A percentile compares a stretch with the other conserved stretches of the same genome.
phyloP scores from a whole-genome alignment of 306 rosid genomes.

The Dicorynia guianensis region DNA sequence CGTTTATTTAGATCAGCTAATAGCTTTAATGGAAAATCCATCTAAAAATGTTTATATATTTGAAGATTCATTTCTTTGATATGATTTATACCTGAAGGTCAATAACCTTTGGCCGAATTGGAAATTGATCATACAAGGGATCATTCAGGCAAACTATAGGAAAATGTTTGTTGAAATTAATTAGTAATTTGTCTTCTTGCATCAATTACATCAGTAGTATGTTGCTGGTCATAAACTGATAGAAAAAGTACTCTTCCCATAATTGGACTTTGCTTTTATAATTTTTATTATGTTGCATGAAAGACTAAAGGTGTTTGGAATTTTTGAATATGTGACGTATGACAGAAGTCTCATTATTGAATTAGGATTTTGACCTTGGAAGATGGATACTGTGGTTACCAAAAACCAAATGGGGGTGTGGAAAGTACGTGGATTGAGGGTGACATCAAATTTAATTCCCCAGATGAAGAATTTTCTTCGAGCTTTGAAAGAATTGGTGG shows the following conservation, averaged over 20 bases:
- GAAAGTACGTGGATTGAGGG: slow-evolving; percentile 37
- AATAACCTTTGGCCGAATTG: slow-evolving; percentile 9
- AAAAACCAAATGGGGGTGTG: slow-evolving; percentile 50
- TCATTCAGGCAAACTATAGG: not conserved
- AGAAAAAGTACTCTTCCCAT: not conserved
- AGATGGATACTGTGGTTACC: slow-evolving; percentile 65
- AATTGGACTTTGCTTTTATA: slow-evolving; percentile 6
- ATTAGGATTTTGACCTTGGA: slow-evolving; percentile 86
- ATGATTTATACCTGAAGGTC: slow-evolving; percentile 15
- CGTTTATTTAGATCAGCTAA: not conserved
- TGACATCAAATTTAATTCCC: slow-evolving; percentile 42
- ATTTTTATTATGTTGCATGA: slow-evolving; percentile 18
- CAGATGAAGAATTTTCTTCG: slow-evolving; percentile 45
- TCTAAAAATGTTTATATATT: not conserved
- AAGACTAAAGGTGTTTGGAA: slow-evolving; percentile 14
- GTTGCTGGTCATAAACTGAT: slow-evolving; percentile 20
- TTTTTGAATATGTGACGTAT: slow-evolving; percentile 31
- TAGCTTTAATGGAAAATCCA: not conserved
- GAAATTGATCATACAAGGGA: not conserved
- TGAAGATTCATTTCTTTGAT: not conserved
- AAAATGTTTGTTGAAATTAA: not conserved
- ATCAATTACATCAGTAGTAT: not conserved
- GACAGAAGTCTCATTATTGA: slow-evolving; percentile 35
- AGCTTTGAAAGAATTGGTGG: slow-evolving; percentile 41
- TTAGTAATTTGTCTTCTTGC: not conserved